A percentile compares a stretch with the other conserved stretches of the same genome.
Evolutionary conservation across 2,329 filamentous ascomycete genomes (phyloP).

Genomic region (Colletotrichum godetiae): DNA sequence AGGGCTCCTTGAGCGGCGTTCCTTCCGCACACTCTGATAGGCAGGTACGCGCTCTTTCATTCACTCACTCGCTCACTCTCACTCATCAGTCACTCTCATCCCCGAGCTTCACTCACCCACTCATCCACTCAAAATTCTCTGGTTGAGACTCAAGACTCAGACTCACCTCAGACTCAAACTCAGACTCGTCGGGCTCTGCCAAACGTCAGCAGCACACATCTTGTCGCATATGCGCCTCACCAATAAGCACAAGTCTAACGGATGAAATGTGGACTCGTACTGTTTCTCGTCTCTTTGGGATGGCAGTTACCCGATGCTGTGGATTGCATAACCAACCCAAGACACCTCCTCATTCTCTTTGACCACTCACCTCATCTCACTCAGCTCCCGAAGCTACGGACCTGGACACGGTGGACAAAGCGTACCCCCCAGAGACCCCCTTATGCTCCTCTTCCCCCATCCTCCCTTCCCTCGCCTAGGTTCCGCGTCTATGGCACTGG

Average conservation of each 20-base stretch:
- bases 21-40: not conserved
- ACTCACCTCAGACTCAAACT: not conserved
- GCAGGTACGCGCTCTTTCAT: not conserved
- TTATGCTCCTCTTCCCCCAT: not conserved
- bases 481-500: conserved; percentile 31
- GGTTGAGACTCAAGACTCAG: not conserved
- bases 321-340: conserved; percentile 27
- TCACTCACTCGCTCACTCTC: not conserved
- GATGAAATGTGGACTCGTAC: not conserved
- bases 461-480: not conserved
- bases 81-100: not conserved
- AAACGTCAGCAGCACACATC: conserved; percentile 25
- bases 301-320: conserved; percentile 33
- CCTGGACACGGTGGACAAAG: conserved; percentile 32
- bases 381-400: conserved; percentile 33
- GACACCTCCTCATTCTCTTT: conserved; percentile 12
- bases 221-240: conserved; percentile 16
- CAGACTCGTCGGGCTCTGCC: not conserved
- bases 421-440: not conserved
- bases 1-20: not conserved
- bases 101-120: not conserved
- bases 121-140: not conserved
- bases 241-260: conserved; percentile 1
- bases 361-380: conserved; percentile 32
- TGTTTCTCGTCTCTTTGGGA: conserved; percentile 17